A percentile compares a stretch with the other conserved stretches of the same genome.
These are phyloP conservation scores for Naganishia sp. DNA, from an alignment of 1,284 basidiomycete species.

Conservation along the genomic window DNA sequence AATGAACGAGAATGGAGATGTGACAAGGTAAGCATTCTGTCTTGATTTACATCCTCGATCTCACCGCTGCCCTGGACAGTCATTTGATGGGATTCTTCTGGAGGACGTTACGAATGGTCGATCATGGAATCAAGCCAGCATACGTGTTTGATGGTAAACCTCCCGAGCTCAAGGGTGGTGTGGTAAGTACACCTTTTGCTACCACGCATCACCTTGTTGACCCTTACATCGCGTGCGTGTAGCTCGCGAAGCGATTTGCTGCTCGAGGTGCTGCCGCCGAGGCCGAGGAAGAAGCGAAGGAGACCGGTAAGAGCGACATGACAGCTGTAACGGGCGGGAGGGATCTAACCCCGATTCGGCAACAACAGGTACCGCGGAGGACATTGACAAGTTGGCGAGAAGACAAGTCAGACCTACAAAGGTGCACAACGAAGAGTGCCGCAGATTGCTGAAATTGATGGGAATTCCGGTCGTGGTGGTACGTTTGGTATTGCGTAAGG, in stretches of 20 bases:
- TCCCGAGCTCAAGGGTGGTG: constrained; percentile 92
- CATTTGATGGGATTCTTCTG: constrained; percentile 99
- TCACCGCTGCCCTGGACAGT: constrained; percentile 52
- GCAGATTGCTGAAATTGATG: constrained; percentile 85
- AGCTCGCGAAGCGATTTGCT: constrained; percentile 92
- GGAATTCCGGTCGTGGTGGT: constrained; percentile 93
- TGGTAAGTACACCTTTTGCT: constrained; percentile 63
- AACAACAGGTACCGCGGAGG: constrained; percentile 72
- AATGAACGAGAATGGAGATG: constrained; percentile 94
- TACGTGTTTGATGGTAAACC: constrained; percentile 99
- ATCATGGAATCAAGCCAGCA: constrained; percentile 96
- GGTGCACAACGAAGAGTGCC: constrained; percentile 96
- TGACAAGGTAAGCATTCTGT: constrained; percentile 64
- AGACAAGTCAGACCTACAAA: constrained; percentile 92
- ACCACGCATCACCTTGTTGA: neutral
- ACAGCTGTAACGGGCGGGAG: neutral
- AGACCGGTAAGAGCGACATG: constrained; percentile 65
- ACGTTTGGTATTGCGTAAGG: constrained; percentile 43
- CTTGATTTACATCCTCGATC: neutral
- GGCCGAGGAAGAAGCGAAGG: constrained; percentile 93
- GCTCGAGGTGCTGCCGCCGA: constrained; percentile 89
- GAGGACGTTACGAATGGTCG: constrained; percentile 95
- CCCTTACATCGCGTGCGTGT: constrained; percentile 20
- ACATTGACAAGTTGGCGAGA: constrained; percentile 85
- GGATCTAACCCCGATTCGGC: neutral